Percentiles rank a stretch among this genome's conserved stretches.
Evolutionary conservation across 73 alveolate genomes (phyloP).

Genomic region (Tetrahymena borealis): DNA sequence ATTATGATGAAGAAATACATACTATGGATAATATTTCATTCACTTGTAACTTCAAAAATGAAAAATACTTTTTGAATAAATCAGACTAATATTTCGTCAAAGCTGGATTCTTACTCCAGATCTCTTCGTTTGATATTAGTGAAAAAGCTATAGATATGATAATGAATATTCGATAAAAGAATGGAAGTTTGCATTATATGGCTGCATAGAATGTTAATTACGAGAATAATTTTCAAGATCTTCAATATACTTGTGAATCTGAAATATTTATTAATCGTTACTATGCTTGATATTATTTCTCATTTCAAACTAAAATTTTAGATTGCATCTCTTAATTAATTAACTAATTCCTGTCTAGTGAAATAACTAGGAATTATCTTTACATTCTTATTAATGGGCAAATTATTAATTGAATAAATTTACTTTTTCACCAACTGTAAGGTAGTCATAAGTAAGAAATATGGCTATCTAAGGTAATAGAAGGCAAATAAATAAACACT

Average conservation of each 20-base stretch:
- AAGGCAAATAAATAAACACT: too few relatives aligned
- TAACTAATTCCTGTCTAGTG: too few relatives aligned
- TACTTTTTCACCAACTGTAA: too few relatives aligned
- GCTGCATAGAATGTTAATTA: background rate
- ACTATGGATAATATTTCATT: background rate
- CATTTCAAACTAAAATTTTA: background rate
- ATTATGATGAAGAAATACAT: background rate
- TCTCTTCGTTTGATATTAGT: background rate
- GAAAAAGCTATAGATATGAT: background rate
- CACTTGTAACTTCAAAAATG: background rate
- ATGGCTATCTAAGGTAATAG: too few relatives aligned
- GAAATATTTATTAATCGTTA: background rate
- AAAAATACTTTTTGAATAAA: background rate
- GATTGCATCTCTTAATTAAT: background rate
- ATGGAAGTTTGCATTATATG: background rate
- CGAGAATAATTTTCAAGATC: background rate
- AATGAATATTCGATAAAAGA: background rate
- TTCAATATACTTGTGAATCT: background rate
- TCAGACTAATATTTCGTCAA: background rate
- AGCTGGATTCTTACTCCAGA: background rate
- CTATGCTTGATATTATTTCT: background rate
- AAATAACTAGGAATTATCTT: too few relatives aligned
- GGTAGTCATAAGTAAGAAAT: too few relatives aligned
- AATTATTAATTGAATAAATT: too few relatives aligned
- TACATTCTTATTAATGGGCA: too few relatives aligned